Evolutionary conservation across 208 protist species (phyloP).

Genomic region (Leishmania braziliensis): DNA sequence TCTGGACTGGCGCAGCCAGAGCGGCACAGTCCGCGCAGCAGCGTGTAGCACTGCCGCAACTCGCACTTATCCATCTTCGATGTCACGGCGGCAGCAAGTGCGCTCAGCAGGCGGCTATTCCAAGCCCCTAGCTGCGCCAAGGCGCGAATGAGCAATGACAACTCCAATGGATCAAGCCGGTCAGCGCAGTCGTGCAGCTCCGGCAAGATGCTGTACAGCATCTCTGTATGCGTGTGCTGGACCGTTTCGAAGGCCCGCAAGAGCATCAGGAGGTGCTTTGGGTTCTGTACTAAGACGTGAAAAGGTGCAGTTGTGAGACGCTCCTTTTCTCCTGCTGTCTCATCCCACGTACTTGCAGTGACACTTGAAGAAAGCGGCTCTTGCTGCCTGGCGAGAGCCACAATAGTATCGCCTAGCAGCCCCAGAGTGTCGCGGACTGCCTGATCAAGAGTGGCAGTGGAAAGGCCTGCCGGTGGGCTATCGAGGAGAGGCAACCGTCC

Average conservation of each 20-base stretch:
- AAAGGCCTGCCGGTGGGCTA: background rate
- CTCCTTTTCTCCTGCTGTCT: background rate
- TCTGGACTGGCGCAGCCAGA: slow-evolving; percentile 55
- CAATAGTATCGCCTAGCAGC: slow-evolving; percentile 28
- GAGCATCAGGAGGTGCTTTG: slow-evolving; percentile 81
- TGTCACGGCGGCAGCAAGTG: slow-evolving; percentile 39
- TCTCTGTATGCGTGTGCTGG: slow-evolving; percentile 33
- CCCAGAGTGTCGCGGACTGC: slow-evolving; percentile 16
- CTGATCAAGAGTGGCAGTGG: slow-evolving; percentile 4
- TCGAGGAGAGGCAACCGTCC: background rate
- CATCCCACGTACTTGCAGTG: background rate
- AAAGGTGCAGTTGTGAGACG: background rate
- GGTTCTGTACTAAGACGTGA: slow-evolving; percentile 23
- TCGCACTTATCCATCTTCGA: slow-evolving; percentile 36
- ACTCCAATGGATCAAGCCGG: slow-evolving; percentile 62
- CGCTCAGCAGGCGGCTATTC: slow-evolving; percentile 66
- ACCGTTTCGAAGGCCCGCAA: slow-evolving; percentile 72
- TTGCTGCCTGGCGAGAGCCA: slow-evolving; percentile 14
- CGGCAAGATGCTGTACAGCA: slow-evolving; percentile 70
- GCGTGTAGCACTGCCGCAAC: slow-evolving; percentile 62
- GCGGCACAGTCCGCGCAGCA: slow-evolving; percentile 66
- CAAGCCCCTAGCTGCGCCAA: slow-evolving; percentile 70
- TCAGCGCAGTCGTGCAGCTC: slow-evolving; percentile 44
- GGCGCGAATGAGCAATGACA: slow-evolving; percentile 73
- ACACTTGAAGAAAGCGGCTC: background rate